Conservation (phyloP, 495 filamentous ascomycete species). For the Penicillium robsamsonii region DNA sequence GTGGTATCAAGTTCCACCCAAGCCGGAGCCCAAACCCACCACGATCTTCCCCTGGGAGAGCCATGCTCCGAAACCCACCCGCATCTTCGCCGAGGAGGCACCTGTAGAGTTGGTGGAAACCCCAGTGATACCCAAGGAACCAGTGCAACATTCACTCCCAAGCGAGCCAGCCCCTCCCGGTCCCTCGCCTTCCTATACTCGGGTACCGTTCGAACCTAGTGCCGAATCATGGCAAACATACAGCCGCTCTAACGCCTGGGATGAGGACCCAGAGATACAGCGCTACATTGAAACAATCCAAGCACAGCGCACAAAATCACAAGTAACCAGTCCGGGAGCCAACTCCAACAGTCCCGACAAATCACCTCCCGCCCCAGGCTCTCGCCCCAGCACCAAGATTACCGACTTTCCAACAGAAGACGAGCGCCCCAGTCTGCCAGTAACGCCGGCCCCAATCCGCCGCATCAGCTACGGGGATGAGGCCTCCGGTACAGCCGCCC, state of each 20-base stretch:
- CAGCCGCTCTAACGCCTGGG: slow-evolving; percentile 79
- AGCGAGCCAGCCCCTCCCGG: slow-evolving; percentile 15
- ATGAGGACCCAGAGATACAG: slow-evolving; percentile 78
- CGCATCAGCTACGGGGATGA: slow-evolving; percentile 51
- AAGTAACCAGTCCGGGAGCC: slow-evolving; percentile 28
- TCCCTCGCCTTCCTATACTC: slow-evolving; percentile 9
- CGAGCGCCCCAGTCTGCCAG: slow-evolving; percentile 85
- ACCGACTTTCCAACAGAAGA: slow-evolving; percentile 84
- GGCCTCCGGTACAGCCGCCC: slow-evolving; percentile 29
- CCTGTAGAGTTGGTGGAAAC: not conserved
- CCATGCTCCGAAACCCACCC: slow-evolving; percentile 60
- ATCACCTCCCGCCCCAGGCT: slow-evolving; percentile 18
- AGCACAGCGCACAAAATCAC: slow-evolving; percentile 59
- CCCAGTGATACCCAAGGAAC: not conserved
- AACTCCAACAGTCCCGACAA: not conserved
- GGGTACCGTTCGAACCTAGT: slow-evolving; percentile 37
- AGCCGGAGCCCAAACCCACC: slow-evolving; percentile 54
- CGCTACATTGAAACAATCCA: slow-evolving; percentile 71
- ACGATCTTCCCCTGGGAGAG: slow-evolving; percentile 87
- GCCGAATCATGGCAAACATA: slow-evolving; percentile 62
- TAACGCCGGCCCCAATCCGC: slow-evolving; percentile 78
- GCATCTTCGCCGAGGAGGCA: slow-evolving; percentile 65
- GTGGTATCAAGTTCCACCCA: slow-evolving; percentile 75
- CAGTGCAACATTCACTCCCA: not conserved
- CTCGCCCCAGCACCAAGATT: slow-evolving; percentile 57